Evolutionary conservation across 208 protist species (phyloP), one percentile per base, ranked within the genome.

Genomic region (Ichthyophonus hoferi): DNA sequence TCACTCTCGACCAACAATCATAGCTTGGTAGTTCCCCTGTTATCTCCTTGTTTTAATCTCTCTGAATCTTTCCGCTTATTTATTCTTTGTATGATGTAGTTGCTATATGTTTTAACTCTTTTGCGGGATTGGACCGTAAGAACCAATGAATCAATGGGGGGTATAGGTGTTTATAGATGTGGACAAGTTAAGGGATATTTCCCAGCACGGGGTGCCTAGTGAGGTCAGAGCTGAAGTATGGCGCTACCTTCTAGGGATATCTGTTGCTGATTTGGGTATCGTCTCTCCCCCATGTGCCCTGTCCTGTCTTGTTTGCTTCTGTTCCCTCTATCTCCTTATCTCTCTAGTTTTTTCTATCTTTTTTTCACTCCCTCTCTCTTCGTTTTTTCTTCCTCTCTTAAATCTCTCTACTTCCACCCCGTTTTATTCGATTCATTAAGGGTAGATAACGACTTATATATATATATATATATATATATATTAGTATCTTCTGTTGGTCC

Each of bases 151-250:
- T n/a, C n/a, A n/a, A n/a, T n/a, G n/a, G n/a, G n/a, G n/a, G n/a
- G n/a, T n/a, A n/a, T 17, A 83, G 79, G 79, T 42, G 35, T 83
- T 83, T 83, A 40, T 88, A 14, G 85, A 88, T 39, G 58, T 88
- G 17, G 24, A 83, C 42, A 88, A 17, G 14, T n/a, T 88, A 24
- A 17, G 85, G 0, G 85, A 88, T 3, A 17, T 88, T 42, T 42
- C 85, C 39, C 33, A 38, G 17, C 85, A 88, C 40, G 85, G 85
- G 3, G 33, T 88, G 7, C 85, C 85, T 3, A 7, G 3, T n/a
- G 85, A 88, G 58, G 50, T 88, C 24, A 34, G 85, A 12, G 85
- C 34, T 40, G 85, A 88, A 40, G 85, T 88, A 2, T 88, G 85
- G 85, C 84, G 83, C 43, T 88, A 88, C 40, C 42, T 88, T 0